Conservation (phyloP, 331 rosid species). For the Stylosanthes scabra region DNA sequence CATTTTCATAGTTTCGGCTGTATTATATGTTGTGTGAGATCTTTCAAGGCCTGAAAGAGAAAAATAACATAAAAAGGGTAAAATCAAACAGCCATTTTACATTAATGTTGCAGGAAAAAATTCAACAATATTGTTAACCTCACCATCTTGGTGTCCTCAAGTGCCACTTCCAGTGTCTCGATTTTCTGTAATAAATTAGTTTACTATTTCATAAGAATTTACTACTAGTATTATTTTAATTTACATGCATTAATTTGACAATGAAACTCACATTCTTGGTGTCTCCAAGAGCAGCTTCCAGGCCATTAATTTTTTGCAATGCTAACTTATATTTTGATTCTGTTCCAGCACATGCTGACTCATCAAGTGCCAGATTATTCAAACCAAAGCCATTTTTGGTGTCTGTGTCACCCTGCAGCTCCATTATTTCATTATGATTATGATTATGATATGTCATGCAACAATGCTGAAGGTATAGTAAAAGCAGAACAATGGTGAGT, state of each 20-base stretch:
- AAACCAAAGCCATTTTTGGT: conserved; percentile 30
- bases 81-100: conserved; percentile 22
- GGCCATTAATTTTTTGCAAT: conserved; percentile 52
- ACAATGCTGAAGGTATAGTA: not conserved
- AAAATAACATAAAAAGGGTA: not conserved
- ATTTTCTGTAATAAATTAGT: conserved; percentile 63
- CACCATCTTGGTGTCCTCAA: conserved; percentile 70
- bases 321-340: conserved; percentile 36
- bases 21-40: conserved; percentile 41
- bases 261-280: conserved; percentile 62
- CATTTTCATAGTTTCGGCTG: conserved; percentile 39
- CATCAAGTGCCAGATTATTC: conserved; percentile 18
- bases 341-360: conserved; percentile 25
- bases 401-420: conserved; percentile 38
- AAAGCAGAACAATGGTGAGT: conserved; percentile 3
- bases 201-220: not conserved
- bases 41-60: conserved; percentile 65
- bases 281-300: conserved; percentile 68
- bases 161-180: conserved; percentile 69
- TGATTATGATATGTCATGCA: not conserved
- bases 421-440: conserved; percentile 6
- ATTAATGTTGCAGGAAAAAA: not conserved
- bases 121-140: conserved; percentile 30
- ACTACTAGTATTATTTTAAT: conserved; percentile 10
- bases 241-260: not conserved